Conservation (phyloP, 331 rosid genomes). For the Cydonia oblonga region DNA sequence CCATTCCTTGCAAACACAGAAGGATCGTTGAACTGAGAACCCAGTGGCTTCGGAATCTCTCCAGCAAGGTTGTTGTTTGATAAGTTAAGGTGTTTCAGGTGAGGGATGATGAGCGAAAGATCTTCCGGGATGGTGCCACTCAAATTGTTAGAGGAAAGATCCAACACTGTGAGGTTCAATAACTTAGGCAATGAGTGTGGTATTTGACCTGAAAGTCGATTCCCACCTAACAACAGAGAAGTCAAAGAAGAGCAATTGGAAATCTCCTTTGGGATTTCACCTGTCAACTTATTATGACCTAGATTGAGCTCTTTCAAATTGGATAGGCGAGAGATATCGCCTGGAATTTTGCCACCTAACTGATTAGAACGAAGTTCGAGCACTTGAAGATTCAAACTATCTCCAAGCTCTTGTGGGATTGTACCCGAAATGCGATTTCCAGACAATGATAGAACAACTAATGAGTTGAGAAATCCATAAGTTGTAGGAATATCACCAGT, state of each 20-base stretch:
- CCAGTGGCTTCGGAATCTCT: conserved; percentile 46
- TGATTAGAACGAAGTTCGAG: conserved; percentile 51
- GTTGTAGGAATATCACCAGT: conserved; percentile 53
- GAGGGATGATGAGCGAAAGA: conserved; percentile 25
- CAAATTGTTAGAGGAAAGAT: conserved; percentile 52
- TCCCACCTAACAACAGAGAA: conserved; percentile 40
- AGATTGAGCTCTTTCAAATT: conserved; percentile 49
- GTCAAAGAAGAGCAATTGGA: conserved; percentile 45
- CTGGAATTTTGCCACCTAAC: conserved; percentile 33
- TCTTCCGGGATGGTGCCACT: conserved; percentile 43
- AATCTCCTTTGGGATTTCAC: conserved; percentile 57
- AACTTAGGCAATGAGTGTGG: conserved; percentile 45
- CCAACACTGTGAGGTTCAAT: conserved; percentile 35
- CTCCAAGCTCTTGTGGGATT: conserved; percentile 53
- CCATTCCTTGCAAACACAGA: conserved; percentile 37
- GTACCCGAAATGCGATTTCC: conserved; percentile 41
- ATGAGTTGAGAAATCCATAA: conserved; percentile 53
- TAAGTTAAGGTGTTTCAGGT: conserved; percentile 43
- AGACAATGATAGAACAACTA: conserved; percentile 46
- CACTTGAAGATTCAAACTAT: conserved; percentile 53
- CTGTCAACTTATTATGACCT: conserved; percentile 47
- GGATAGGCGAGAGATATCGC: conserved; percentile 33
- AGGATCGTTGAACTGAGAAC: conserved; percentile 40
- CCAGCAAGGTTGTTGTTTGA: conserved; percentile 57
- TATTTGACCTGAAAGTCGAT: conserved; percentile 49